Base-by-base conservation (phyloP, 768 basidiomycete genomes). In the Nidularia pulvinata region DNA sequence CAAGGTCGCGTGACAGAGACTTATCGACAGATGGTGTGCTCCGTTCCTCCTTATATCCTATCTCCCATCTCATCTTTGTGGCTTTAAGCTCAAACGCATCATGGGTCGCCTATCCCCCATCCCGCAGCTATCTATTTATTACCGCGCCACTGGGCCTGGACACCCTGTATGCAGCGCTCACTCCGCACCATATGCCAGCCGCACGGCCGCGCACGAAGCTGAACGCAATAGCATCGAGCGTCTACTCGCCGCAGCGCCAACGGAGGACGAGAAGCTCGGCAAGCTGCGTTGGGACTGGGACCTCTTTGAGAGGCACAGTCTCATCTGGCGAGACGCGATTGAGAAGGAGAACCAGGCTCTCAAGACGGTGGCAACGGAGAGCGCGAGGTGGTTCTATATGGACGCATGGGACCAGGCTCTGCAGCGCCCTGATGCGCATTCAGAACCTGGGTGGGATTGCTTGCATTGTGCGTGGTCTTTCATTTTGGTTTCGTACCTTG, bases 351-450 rank as follows among this genome's bases (percentile, higher is more conserved):
- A 51, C 50, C 53, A 36, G 34, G 46, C 19, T 33, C 46, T 57
- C 35, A 54, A 51, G 33, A 52, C 54, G 13, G n/a, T n/a, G n/a
- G 45, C 19, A 50, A 39, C 13, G 36, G 44, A 19, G n/a, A 59
- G 59, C 2, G 64, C 63, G 33, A 61, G 48, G 46, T 67, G 65
- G 65, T 59, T 59, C 49, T 65, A 62, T 57, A 32, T 67, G 22
- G 64, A 67, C 57, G n/a, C 65, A 48, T 67, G 65, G 65, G 58
- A 61, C 16, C 45, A 63, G 25, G 53, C 58, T 14, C 37, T 67
- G 33, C 65, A 67, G 54, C 50, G 65, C 42, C 64, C 62, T 14
- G 65, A 67, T 59, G 65, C 64, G 30, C 65, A 67, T 54, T 60
- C 62, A 11, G 60, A 67, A 37, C 68, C 68, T 5, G 60, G 57